Percentiles rank a stretch among this genome's conserved stretches.
Evolutionary conservation across 1,284 basidiomycete genomes (phyloP).

Genomic region (Cutaneotrichosporon daszewskae): DNA sequence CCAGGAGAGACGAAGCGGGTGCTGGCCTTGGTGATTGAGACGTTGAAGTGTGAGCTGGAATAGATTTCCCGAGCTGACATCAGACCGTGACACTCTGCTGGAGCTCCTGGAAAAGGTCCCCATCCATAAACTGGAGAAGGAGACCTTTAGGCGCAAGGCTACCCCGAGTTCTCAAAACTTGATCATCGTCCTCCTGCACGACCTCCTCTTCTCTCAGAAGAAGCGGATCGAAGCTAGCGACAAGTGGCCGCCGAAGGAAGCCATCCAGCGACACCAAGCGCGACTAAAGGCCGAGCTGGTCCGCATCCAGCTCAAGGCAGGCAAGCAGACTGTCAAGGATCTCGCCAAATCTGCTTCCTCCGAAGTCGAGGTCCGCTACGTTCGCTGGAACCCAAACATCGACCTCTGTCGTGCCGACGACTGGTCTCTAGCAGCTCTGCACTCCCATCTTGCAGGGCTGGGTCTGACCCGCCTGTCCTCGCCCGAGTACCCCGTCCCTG

Average conservation of each 20-base stretch:
- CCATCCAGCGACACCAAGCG: slow-evolving; percentile 74
- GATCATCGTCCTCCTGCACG: slow-evolving; percentile 77
- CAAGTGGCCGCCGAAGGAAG: slow-evolving; percentile 72
- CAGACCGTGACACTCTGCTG: slow-evolving; percentile 51
- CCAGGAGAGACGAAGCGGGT: slow-evolving; percentile 65
- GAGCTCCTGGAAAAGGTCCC: slow-evolving; percentile 62
- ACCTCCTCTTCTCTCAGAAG: slow-evolving; percentile 69
- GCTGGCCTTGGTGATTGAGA: slow-evolving; percentile 68
- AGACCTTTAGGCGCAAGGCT: slow-evolving; percentile 53
- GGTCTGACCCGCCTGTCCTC: slow-evolving; percentile 28
- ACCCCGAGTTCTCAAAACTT: slow-evolving; percentile 57
- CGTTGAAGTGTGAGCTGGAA: slow-evolving; percentile 68
- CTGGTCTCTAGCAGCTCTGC: slow-evolving; percentile 25
- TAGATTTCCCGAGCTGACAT: slow-evolving; percentile 20
- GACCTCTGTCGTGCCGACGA: slow-evolving; percentile 21
- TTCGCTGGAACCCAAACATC: slow-evolving; percentile 71
- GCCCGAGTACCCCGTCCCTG: slow-evolving; percentile 31
- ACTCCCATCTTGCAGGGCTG: slow-evolving; percentile 21
- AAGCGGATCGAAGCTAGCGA: slow-evolving; percentile 71
- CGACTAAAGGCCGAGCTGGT: slow-evolving; percentile 79
- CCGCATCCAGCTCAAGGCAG: slow-evolving; percentile 73
- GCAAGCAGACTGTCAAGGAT: slow-evolving; percentile 60
- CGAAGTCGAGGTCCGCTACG: slow-evolving; percentile 66
- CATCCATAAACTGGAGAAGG: slow-evolving; percentile 66
- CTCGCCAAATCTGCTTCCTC: slow-evolving; percentile 50